Evolutionary conservation across 2,329 filamentous ascomycete species (phyloP).

Genomic region (Colletotrichum cordylinicola): DNA sequence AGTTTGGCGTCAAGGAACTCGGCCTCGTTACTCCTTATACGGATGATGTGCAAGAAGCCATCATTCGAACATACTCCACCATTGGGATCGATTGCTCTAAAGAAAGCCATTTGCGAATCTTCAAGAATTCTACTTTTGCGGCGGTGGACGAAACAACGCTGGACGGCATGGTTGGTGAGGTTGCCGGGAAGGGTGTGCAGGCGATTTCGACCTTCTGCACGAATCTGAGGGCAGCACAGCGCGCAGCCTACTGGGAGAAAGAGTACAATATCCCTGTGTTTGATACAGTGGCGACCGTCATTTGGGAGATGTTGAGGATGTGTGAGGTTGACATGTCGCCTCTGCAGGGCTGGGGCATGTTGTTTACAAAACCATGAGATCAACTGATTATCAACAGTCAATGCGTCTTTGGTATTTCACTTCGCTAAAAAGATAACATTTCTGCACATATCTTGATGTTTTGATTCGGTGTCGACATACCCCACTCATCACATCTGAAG

Average conservation of each 20-base stretch:
- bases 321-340: conserved; percentile 32
- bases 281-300: conserved; percentile 46
- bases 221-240: conserved; percentile 44
- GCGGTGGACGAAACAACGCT: conserved; percentile 31
- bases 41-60: conserved; percentile 41
- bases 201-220: conserved; percentile 48
- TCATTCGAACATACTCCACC: conserved; percentile 37
- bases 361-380: conserved; percentile 28
- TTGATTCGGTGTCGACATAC: background rate
- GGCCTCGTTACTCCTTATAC: conserved; percentile 47
- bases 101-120: conserved; percentile 37
- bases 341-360: conserved; percentile 38
- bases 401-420: background rate
- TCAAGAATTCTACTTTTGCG: conserved; percentile 43
- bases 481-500: background rate
- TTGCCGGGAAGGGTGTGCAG: conserved; percentile 31
- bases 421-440: background rate
- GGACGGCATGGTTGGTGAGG: conserved; percentile 27
- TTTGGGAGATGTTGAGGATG: conserved; percentile 44
- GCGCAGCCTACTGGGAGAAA: conserved; percentile 41
- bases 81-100: conserved; percentile 37
- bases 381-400: background rate
- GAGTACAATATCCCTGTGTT: conserved; percentile 39
- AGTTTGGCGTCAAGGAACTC: conserved; percentile 28
- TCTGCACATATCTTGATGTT: background rate